phyloP scores from a whole-genome alignment of 208 protist genomes.

The Leishmania martiniquensis region DNA sequence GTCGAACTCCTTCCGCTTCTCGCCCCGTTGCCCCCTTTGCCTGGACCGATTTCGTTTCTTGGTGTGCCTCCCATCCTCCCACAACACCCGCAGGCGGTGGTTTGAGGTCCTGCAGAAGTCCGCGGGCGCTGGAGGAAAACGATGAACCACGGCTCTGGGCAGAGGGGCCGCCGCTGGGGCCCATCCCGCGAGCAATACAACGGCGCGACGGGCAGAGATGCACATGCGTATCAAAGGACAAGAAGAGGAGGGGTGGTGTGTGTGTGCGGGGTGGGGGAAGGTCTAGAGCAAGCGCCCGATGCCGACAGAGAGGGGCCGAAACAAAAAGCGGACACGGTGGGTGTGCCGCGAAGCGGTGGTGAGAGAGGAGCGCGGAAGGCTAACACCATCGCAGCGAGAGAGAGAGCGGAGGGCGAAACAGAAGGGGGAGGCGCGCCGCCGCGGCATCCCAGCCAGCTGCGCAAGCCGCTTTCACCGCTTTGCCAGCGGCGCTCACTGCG shows the following conservation, averaged over 20 bases:
- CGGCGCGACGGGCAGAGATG: not conserved
- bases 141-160: too few species aligned
- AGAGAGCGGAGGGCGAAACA: not conserved
- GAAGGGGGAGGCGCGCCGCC: too few species aligned
- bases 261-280: too few species aligned
- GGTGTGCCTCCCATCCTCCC: not conserved
- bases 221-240: not conserved
- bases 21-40: not conserved
- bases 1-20: too few species aligned
- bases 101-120: not conserved
- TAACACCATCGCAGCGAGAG: not conserved
- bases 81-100: not conserved
- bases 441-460: too few species aligned
- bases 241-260: not conserved
- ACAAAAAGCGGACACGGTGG: not conserved
- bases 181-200: too few species aligned
- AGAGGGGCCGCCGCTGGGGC: too few species aligned
- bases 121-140: too few species aligned
- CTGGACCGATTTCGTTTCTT: too few species aligned
- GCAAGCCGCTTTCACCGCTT: not conserved
- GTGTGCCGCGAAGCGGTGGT: not conserved
- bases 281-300: not conserved
- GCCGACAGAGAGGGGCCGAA: not conserved
- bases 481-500: not conserved
- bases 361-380: not conserved